Evolutionary conservation across 257 asterid genomes (phyloP), one percentile per base, ranked within the genome.

Genomic region (Datura wrightii): DNA sequence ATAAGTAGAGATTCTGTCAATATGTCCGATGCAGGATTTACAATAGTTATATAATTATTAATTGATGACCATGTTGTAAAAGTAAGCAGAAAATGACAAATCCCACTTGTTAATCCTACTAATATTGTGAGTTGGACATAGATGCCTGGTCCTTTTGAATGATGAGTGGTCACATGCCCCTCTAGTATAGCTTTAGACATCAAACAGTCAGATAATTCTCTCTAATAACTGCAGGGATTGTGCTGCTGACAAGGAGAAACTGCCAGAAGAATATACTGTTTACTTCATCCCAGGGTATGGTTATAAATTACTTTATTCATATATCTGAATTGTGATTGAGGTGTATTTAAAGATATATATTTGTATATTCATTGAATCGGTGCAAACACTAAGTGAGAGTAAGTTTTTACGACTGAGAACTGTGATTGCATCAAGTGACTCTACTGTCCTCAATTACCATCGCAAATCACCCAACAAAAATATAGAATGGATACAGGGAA

Each of bases 111-210:
- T 78, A 78, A 78, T 78, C 42, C 82, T 78, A 78, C 82, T 78
- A 78, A 74, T 78, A 6, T 52, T 13, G 8, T 78, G 82, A 78
- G 82, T 78, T 78, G 82, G 82, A n/a, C 10, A 72, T 72, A 44
- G 80, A 50, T 50, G 46, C 24, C 9, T 50, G 82, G 63, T 76
- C 82, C 82, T 76, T 76, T 76, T 76, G 82, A 76, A 31, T 52
- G 62, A 76, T 76, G 82, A 52, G 63, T 52, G 34, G 63, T 78
- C 82, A 78, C 82, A 24, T 78, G 82, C 63, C 82, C 82, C 63
- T 78, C 82, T 76, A 78, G 82, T 78, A 15, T 78, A 78, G 63
- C 15, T 31, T 78, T 78, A 78, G 63, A 52, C 63, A 52, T 74
- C 42, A 74, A 74, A 48, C 56, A 72, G 80, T 14, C 80, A 11